phyloP scores from a whole-genome alignment of 768 basidiomycete genomes.

The Mycena floridula region DNA sequence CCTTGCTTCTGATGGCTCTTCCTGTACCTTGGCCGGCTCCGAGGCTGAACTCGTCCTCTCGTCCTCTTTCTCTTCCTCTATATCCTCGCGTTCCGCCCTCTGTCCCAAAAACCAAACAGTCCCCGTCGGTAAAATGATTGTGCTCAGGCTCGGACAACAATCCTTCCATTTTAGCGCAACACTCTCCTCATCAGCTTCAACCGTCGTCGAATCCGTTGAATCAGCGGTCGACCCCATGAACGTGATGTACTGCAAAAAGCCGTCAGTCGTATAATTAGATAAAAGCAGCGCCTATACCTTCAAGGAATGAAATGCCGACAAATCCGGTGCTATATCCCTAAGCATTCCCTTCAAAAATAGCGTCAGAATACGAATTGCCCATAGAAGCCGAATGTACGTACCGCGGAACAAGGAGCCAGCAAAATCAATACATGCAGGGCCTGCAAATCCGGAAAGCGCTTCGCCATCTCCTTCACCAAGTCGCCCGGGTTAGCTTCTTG shows the following conservation, averaged over 20 bases:
- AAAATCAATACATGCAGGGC: constrained; percentile 57
- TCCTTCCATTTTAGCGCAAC: constrained; percentile 52
- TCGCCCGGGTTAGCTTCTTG: constrained; percentile 32
- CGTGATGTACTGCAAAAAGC: constrained; percentile 41
- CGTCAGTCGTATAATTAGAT: not conserved
- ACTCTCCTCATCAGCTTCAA: constrained; percentile 35
- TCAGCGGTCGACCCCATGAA: constrained; percentile 44
- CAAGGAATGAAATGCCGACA: constrained; percentile 37
- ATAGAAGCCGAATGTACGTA: constrained; percentile 19
- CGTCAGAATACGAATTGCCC: not conserved
- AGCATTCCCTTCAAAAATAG: constrained; percentile 30
- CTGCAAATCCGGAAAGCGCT: constrained; percentile 43
- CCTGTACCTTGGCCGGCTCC: not conserved
- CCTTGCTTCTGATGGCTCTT: too few relatives aligned
- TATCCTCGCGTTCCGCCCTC: not conserved
- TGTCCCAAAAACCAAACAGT: constrained; percentile 45
- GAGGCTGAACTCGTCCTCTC: not conserved
- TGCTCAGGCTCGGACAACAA: constrained; percentile 54
- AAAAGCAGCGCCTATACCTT: constrained; percentile 15
- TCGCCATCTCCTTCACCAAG: constrained; percentile 41
- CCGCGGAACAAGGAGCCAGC: constrained; percentile 40
- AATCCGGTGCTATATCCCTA: constrained; percentile 29
- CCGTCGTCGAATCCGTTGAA: constrained; percentile 7
- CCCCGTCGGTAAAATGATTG: constrained; percentile 60
- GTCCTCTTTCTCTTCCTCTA: not conserved